Evolutionary conservation across 257 asterid species (phyloP).

Genomic region (Penstemon davidsonii): DNA sequence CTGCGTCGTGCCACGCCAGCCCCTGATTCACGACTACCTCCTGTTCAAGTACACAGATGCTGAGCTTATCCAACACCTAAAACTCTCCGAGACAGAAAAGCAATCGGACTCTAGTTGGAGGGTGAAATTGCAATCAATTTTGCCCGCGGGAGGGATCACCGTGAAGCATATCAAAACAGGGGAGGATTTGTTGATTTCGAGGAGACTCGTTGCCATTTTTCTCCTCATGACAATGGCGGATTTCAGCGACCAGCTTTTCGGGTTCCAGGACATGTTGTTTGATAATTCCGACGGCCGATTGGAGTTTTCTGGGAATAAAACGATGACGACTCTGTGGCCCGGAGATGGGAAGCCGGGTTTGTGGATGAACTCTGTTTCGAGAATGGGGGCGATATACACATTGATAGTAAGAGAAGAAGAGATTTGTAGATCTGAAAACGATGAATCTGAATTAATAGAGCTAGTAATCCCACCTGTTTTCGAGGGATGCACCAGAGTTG

Average conservation of each 20-base stretch:
- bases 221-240: slow-evolving; percentile 82
- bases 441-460: slow-evolving; percentile 49
- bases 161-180: slow-evolving; percentile 82
- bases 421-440: slow-evolving; percentile 40
- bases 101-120: slow-evolving; percentile 55
- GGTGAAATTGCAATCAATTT: slow-evolving; percentile 53
- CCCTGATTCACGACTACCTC: slow-evolving; percentile 56
- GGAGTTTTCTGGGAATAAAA: slow-evolving; percentile 58
- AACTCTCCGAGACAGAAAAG: slow-evolving; percentile 37
- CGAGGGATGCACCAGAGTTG: slow-evolving; percentile 43
- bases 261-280: slow-evolving; percentile 70
- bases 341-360: slow-evolving; percentile 86
- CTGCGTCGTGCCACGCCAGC: slow-evolving; percentile 81
- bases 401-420: slow-evolving; percentile 67
- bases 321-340: slow-evolving; percentile 59
- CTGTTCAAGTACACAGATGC: slow-evolving; percentile 57
- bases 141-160: slow-evolving; percentile 55
- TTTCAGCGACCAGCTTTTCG: slow-evolving; percentile 77
- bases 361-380: slow-evolving; percentile 65
- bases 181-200: slow-evolving; percentile 59
- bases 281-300: slow-evolving; percentile 63
- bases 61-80: slow-evolving; percentile 66
- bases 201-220: slow-evolving; percentile 70
- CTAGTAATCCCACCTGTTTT: slow-evolving; percentile 76
- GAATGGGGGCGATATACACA: slow-evolving; percentile 70